phyloP scores from a whole-genome alignment of 768 basidiomycete species.

The Mycena olivaceomarginata region DNA sequence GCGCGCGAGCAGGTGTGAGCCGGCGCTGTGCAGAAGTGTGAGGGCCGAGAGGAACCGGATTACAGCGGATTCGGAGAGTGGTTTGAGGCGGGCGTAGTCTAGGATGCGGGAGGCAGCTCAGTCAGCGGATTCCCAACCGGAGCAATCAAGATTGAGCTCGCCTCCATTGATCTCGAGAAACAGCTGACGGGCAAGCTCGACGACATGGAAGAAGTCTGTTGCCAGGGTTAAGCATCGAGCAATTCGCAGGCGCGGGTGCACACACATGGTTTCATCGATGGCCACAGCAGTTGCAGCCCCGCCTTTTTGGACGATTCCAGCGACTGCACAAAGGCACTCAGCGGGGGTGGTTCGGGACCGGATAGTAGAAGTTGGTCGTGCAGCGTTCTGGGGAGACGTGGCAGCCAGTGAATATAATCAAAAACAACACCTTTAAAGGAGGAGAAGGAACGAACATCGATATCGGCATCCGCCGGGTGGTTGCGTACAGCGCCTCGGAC shows the following conservation, averaged over 20 bases:
- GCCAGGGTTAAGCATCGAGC: neutral
- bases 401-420: neutral
- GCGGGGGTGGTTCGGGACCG: constrained; percentile 27
- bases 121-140: too few species aligned
- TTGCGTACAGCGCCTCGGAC: constrained; percentile 7
- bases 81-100: constrained; percentile 29
- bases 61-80: constrained; percentile 24
- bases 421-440: too few species aligned
- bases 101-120: neutral
- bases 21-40: neutral
- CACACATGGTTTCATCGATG: constrained; percentile 25
- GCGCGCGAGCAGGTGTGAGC: neutral
- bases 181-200: constrained; percentile 27
- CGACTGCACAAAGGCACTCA: constrained; percentile 16
- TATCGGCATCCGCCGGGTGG: constrained; percentile 14
- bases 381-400: neutral
- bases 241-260: neutral
- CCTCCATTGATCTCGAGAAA: constrained; percentile 36
- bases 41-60: constrained; percentile 26
- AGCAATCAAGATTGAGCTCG: neutral
- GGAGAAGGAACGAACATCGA: constrained; percentile 20
- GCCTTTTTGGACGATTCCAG: constrained; percentile 20
- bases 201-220: constrained; percentile 20
- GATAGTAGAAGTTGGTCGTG: constrained; percentile 35
- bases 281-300: constrained; percentile 8